phyloP scores from a whole-genome alignment of 805 yeast species.

The Teunomyces atbi region DNA sequence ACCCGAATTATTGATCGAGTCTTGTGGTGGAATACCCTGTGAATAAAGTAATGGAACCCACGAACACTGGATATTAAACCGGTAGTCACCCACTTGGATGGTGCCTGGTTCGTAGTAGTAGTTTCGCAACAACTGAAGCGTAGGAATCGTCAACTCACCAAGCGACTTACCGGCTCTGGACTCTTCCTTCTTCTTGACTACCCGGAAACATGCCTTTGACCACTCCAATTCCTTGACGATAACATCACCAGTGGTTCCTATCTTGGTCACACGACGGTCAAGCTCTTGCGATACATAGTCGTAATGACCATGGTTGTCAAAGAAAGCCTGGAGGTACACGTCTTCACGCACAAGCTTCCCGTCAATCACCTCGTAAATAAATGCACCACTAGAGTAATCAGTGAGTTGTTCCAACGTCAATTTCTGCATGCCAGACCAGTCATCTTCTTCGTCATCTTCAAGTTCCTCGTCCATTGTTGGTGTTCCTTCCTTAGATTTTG shows the following conservation, averaged over 20 bases:
- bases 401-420: conserved; percentile 58
- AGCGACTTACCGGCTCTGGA: conserved; percentile 57
- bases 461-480: conserved; percentile 31
- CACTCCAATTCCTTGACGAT: conserved; percentile 73
- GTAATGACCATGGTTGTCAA: conserved; percentile 72
- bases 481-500: conserved; percentile 14
- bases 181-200: conserved; percentile 52
- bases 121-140: conserved; percentile 60
- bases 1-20: conserved; percentile 76
- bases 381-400: conserved; percentile 68
- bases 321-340: conserved; percentile 68
- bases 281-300: conserved; percentile 58
- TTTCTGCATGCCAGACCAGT: conserved; percentile 34
- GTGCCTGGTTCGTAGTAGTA: conserved; percentile 63
- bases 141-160: conserved; percentile 65
- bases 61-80: conserved; percentile 58
- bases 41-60: conserved; percentile 73
- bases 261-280: conserved; percentile 35
- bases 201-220: conserved; percentile 63
- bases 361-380: conserved; percentile 63
- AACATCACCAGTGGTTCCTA: conserved; percentile 64
- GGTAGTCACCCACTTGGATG: conserved; percentile 50
- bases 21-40: conserved; percentile 64
- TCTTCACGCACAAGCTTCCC: conserved; percentile 56
- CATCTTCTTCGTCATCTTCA: conserved; percentile 30